Evolutionary conservation across 805 yeast genomes (phyloP), one percentile per base, ranked within the genome.

Genomic region (Saccharomycopsis fermentans): DNA sequence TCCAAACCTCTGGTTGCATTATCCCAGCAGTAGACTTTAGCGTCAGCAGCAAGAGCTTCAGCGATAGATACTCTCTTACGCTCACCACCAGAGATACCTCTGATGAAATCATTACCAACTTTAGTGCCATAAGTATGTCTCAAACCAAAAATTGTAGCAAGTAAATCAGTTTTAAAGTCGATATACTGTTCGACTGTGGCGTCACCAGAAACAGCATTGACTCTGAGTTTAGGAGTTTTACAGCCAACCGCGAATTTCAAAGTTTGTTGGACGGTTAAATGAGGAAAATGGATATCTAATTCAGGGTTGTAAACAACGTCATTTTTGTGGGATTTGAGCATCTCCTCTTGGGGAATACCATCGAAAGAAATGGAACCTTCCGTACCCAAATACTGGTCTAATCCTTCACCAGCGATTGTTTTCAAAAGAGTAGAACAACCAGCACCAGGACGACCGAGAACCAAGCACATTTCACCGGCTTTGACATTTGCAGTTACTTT

Each of bases 21-120:
- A 74, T 87, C 91, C 82, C 87, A 84, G 70, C 87, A 81, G 63
- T 79, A 83, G 55, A 85, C 74, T 54, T 80, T 73, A 34, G 89
- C 85, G 32, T 84, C 81, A 55, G 83, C 76, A 53, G 86, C 78
- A 52, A 85, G 73, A 1, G 87, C 87, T 71, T 87, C 96, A 11
- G 90, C 89, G 65, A 87, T 83, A 11, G 92, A 84, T 2, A 87
- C 92, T 74, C 95, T 81, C 71, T 87, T 86, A 64, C 95, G 75
- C 72, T 87, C 94, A 76, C 95, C 94, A 66, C 95, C 92, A 55
- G 92, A 83, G 47, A 85, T 87, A 73, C 90, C 87, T 68, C 88
- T 77, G 34, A 84, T 77, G 47, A 78, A 74, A 61, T 81, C 86
- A 66, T 77, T 77, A 60, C 87, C 87, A 37, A 82, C 86, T 63